These are phyloP conservation scores for Colletotrichum sp. DNA, from an alignment of 2,329 filamentous ascomycete species.

Conservation along the genomic window DNA sequence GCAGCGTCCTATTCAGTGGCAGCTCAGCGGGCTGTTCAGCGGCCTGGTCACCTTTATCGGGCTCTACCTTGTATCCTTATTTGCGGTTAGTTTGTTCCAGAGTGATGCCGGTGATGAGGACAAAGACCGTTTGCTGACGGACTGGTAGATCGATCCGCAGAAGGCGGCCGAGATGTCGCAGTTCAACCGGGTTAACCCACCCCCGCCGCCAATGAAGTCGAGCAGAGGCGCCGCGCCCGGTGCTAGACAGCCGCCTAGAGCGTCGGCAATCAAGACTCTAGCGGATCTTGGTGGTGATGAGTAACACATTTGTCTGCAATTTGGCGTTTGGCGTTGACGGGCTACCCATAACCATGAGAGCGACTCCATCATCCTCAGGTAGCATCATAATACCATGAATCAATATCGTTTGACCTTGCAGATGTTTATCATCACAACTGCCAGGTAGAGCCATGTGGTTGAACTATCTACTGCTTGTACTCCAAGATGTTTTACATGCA, in stretches of 20 bases:
- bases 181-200: constrained; percentile 59
- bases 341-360: neutral
- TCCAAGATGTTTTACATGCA: too few species aligned
- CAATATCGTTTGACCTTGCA: too few species aligned
- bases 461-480: too few species aligned
- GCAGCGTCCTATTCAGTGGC: constrained; percentile 26
- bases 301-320: fast-evolving
- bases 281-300: constrained; percentile 51
- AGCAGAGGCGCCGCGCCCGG: constrained; percentile 18
- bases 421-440: too few species aligned
- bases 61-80: constrained; percentile 65
- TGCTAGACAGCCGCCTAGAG: constrained; percentile 25
- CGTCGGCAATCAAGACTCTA: constrained; percentile 55
- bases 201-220: constrained; percentile 24
- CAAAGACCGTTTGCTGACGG: constrained; percentile 1
- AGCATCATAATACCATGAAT: neutral
- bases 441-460: too few species aligned
- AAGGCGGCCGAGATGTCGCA: constrained; percentile 63
- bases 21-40: constrained; percentile 52
- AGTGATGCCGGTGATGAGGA: neutral
- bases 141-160: constrained; percentile 62
- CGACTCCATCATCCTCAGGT: neutral
- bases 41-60: constrained; percentile 60
- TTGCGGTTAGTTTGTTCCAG: constrained; percentile 52
- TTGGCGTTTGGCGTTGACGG: neutral